Conservation (phyloP, 148 eudicot genomes). For the Pharnaceum exiguum region DNA sequence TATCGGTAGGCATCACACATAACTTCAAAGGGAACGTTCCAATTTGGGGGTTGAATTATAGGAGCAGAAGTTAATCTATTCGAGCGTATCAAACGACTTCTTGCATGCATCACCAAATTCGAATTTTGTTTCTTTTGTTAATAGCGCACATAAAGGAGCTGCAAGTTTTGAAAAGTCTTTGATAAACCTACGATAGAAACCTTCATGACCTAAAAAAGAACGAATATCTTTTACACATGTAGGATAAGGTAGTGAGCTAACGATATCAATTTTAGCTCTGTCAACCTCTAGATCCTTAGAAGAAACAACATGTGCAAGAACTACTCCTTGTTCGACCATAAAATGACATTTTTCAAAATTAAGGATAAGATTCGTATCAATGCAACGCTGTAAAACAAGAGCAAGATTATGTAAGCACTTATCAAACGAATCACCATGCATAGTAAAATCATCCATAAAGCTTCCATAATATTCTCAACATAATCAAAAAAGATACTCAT, state of each 20-base stretch:
- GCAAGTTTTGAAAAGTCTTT: conserved; percentile 7
- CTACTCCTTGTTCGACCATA: not conserved
- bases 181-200: conserved; percentile 5
- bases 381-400: not conserved
- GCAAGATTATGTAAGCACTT: not conserved
- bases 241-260: not conserved
- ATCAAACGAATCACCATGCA: not conserved
- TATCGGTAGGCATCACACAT: conserved; percentile 13
- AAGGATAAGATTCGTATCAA: not conserved
- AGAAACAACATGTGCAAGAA: not conserved
- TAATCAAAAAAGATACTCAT: not conserved
- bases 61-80: conserved; percentile 3
- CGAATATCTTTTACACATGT: not conserved
- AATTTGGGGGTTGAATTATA: not conserved
- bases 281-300: conserved; percentile 1
- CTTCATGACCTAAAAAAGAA: not conserved
- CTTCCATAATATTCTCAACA: not conserved
- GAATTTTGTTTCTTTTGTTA: conserved; percentile 9
- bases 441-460: not conserved
- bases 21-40: conserved; percentile 8
- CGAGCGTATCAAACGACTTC: conserved; percentile 7
- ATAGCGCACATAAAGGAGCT: not conserved
- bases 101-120: not conserved
- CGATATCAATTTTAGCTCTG: not conserved
- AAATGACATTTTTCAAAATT: not conserved